A percentile compares a stretch with the other conserved stretches of the same genome.
Conservation (phyloP, 2,329 filamentous ascomycete species). For the Corinectria fuckeliana region DNA sequence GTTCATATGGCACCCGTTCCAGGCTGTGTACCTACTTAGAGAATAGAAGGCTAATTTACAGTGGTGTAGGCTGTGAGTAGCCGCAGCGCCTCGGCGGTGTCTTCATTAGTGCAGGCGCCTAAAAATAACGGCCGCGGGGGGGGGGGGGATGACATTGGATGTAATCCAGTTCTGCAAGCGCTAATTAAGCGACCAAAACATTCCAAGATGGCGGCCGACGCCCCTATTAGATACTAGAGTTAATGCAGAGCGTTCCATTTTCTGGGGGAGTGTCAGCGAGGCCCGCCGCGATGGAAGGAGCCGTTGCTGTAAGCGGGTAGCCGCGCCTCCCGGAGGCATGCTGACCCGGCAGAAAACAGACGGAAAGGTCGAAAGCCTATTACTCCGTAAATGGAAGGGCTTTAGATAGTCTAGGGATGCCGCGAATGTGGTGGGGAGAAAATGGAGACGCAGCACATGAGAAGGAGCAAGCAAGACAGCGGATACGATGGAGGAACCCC, state of each 20-base stretch:
- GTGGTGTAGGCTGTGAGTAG: constrained; percentile 3
- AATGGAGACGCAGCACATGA: too few species aligned
- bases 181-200: constrained; percentile 8
- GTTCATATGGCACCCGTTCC: too few species aligned
- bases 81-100: constrained; percentile 3
- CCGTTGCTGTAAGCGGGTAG: not conserved
- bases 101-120: not conserved
- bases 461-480: too few species aligned
- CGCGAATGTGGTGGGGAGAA: too few species aligned
- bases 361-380: not conserved
- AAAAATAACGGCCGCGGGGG: constrained; percentile 11
- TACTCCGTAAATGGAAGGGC: too few species aligned
- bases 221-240: not conserved
- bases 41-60: too few species aligned
- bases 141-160: too few species aligned
- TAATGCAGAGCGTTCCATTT: not conserved
- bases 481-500: too few species aligned
- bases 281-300: not conserved
- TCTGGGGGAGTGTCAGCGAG: not conserved
- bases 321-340: constrained; percentile 8
- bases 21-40: too few species aligned
- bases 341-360: constrained; percentile 3
- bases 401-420: too few species aligned
- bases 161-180: constrained; percentile 10
- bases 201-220: not conserved